These are phyloP conservation scores for Rasamsonia emersonii DNA, from an alignment of 2,329 filamentous ascomycete species.

Conservation along the genomic window DNA sequence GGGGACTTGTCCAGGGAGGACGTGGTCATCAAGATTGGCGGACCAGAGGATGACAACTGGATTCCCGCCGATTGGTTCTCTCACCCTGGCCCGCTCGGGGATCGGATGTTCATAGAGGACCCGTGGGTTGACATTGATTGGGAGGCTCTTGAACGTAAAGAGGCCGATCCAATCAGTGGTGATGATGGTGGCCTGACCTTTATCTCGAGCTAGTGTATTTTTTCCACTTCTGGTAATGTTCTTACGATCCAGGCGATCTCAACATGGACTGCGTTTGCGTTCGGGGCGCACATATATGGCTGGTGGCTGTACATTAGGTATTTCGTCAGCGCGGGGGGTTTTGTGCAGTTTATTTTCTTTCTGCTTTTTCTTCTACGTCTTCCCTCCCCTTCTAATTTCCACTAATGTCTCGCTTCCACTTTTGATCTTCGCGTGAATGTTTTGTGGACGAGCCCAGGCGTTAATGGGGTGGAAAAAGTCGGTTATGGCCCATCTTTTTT, in stretches of 20 bases:
- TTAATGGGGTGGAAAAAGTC: too few relatives aligned
- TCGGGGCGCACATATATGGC: too few relatives aligned
- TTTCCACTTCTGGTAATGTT: too few relatives aligned
- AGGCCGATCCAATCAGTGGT: slow-evolving; percentile 14
- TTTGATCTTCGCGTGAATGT: slow-evolving; percentile 1
- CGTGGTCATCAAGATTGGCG: slow-evolving; percentile 19
- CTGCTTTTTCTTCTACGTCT: neutral
- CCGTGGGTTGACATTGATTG: slow-evolving; percentile 30
- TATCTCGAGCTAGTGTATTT: slow-evolving; percentile 19
- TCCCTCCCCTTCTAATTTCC: too few relatives aligned
- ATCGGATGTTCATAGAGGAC: slow-evolving; percentile 16
- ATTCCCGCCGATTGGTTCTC: slow-evolving; percentile 26
- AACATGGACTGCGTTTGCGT: too few relatives aligned
- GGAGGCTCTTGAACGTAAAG: slow-evolving; percentile 28
- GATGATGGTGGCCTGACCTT: slow-evolving; percentile 20
- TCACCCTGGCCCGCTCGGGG: slow-evolving; percentile 18
- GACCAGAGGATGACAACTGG: slow-evolving; percentile 20
- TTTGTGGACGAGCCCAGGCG: too few relatives aligned
- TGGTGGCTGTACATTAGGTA: too few relatives aligned
- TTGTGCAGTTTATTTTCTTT: slow-evolving; percentile 2
- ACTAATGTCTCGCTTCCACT: neutral
- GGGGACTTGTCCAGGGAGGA: slow-evolving; percentile 26
- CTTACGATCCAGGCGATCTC: too few relatives aligned
- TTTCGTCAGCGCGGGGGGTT: too few relatives aligned
- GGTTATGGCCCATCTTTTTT: too few relatives aligned